Percentiles rank a stretch among this genome's conserved stretches.
Evolutionary conservation across 2,329 filamentous ascomycete genomes (phyloP).

Genomic region (Setomelanomma holmii): DNA sequence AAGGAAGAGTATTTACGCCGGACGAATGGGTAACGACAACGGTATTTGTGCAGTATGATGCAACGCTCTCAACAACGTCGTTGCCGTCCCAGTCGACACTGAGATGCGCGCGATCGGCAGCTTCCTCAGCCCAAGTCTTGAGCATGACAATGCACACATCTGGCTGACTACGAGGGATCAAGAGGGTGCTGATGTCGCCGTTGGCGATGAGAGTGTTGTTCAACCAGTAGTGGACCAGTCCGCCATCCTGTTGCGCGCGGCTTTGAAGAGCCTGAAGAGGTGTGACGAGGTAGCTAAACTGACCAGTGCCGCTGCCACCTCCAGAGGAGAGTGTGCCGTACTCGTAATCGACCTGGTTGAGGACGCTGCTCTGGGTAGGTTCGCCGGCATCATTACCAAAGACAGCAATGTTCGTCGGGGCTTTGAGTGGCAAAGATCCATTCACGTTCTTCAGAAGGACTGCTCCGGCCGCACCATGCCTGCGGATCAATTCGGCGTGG

Average conservation of each 20-base stretch:
- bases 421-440: slow-evolving; percentile 60
- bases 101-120: slow-evolving; percentile 51
- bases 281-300: slow-evolving; percentile 50
- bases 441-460: slow-evolving; percentile 59
- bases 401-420: slow-evolving; percentile 56
- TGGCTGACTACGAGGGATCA: slow-evolving; percentile 44
- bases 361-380: slow-evolving; percentile 53
- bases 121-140: slow-evolving; percentile 61
- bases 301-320: slow-evolving; percentile 53
- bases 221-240: slow-evolving; percentile 55
- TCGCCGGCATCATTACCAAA: slow-evolving; percentile 59
- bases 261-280: slow-evolving; percentile 52
- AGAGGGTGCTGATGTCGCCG: slow-evolving; percentile 33
- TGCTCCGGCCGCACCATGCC: slow-evolving; percentile 50
- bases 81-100: slow-evolving; percentile 52
- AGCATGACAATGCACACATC: slow-evolving; percentile 65
- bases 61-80: slow-evolving; percentile 54
- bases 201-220: slow-evolving; percentile 52
- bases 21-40: slow-evolving; percentile 57
- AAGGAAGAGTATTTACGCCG: slow-evolving; percentile 53
- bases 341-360: slow-evolving; percentile 45
- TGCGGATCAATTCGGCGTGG: slow-evolving; percentile 50
- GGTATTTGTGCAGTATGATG: slow-evolving; percentile 58
- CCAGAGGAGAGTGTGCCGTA: slow-evolving; percentile 54
- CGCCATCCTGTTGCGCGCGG: slow-evolving; percentile 32